Base-by-base conservation (phyloP, 345 rosid genomes). In the Eucalyptus victrix region DNA sequence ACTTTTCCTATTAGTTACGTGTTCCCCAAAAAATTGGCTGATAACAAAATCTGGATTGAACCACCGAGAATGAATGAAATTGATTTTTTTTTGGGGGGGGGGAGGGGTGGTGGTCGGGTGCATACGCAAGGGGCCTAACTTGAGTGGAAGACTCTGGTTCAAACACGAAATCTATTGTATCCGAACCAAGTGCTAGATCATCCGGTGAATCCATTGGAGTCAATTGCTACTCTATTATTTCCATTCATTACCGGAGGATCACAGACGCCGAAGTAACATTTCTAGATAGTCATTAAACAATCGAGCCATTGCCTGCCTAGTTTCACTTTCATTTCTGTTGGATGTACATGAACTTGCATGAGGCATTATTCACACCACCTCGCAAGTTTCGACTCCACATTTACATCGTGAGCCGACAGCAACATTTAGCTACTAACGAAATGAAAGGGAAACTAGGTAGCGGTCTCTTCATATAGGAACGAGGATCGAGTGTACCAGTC, bases 1-100 rank as follows among this genome's bases (percentile, higher is more conserved):
- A 53, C 58, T 53, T 53, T 53, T 3, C 58, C 5, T 0, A 0
- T 2, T 23, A 0, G 30, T 24, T 0, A 23, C 0, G 6, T 56
- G 30, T 56, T 56, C 3, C 62, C 62, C 12, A 2, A 24, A 24
- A 23, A 24, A 24, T 24, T 56, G 62, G 62, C 0, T 24, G 62
- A 56, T 24, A 24, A 56, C 13, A 0, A 56, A 56, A 24, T 56
- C 30, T 56, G 0, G 0, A 56, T 19, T 53, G 26, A 53, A 53
- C 58, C 0, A 53, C 26, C 0, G 11, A 3, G 1, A 53, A 53
- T 19, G 58, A 53, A 53, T n/a, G n/a, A n/a, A n/a, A 53, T 53
- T 53, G 58, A 53, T 53, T 16, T 15, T 6, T 15, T 50, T 50
- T 15, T 16, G 23, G 54, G 54, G n/a, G n/a, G n/a, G n/a, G n/a